Base-by-base conservation (phyloP, 441 rosid species). In the Syzygium malaccense region DNA sequence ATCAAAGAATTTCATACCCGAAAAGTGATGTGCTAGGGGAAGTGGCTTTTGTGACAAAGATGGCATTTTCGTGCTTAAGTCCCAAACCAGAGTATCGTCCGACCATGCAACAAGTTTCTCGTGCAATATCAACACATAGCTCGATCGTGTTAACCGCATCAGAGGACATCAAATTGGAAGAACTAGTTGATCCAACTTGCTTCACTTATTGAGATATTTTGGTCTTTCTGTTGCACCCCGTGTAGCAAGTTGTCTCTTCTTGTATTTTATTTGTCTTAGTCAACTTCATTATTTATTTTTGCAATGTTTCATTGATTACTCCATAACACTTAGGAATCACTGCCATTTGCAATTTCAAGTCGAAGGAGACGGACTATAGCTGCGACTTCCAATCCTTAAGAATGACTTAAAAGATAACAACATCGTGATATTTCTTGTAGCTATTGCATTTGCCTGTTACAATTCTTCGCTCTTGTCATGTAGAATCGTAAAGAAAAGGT, bases 1-100 rank as follows among this genome's bases (percentile, higher is more conserved):
- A 92, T 37, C 88, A 58, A 17, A 90, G 92, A 32, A 89, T 89
- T 32, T 68, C 89, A 15, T 10, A 37, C 56, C 93, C 93, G 18
- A 49, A 49, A 3, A 79, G 83, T 17, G 55, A 89, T 58, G 58
- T 85, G 62, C 55, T 54, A 71, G 79, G 11, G 41, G 45, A 91
- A 58, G 23, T 92, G 57, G 11, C 7, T 23, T 25, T 14, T 9
- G 51, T 91, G 41, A 13, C 91, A 14, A 88, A 89, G 49, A 14
- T 91, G 3, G 92, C 92, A 32, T 26, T 57, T 9, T 15, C 88
- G 7, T 92, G 93, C 87, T 68, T 91, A 4, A 5, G 55, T 80
- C 78, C 6, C 37, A 91, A 89, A 60, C 94, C 92, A n/a, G 85
- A 89, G 49, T 78, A 68, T 4, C 85, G 93, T 86, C 94, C 94